Percentiles rank a stretch among this genome's conserved stretches.
These are phyloP conservation scores for Artemisia tridentata DNA, from an alignment of 129 eudicot species.

Conservation along the genomic window DNA sequence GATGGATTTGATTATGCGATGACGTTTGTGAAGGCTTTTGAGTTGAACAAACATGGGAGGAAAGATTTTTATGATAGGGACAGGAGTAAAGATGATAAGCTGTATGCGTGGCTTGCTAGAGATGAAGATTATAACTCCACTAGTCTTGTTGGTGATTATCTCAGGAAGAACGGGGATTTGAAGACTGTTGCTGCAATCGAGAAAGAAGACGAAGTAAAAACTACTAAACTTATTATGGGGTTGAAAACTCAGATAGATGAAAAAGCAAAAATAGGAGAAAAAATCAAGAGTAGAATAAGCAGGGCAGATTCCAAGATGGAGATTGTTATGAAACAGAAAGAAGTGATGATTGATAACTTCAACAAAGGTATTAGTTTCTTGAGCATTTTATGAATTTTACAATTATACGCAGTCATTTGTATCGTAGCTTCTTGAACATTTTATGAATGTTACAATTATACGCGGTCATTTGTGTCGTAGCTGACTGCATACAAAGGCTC, in stretches of 20 bases:
- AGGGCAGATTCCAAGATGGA: slow-evolving; percentile 37
- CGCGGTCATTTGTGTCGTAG: too few relatives aligned
- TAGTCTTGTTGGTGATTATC: slow-evolving; percentile 50
- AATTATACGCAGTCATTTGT: not conserved
- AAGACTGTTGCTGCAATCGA: slow-evolving; percentile 55
- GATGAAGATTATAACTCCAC: slow-evolving; percentile 40
- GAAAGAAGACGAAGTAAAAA: slow-evolving; percentile 39
- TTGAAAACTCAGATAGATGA: slow-evolving; percentile 34
- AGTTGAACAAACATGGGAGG: slow-evolving; percentile 27
- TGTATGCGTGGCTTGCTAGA: slow-evolving; percentile 60
- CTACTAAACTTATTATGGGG: slow-evolving; percentile 32
- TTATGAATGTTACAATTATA: too few relatives aligned
- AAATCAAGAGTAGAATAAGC: slow-evolving; percentile 44
- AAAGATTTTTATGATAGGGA: too few relatives aligned
- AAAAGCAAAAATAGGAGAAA: slow-evolving; percentile 46
- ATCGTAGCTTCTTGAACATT: too few relatives aligned
- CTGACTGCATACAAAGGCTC: slow-evolving; percentile 10
- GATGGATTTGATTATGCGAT: slow-evolving; percentile 49
- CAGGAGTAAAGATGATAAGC: too few relatives aligned
- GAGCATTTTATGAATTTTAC: not conserved
- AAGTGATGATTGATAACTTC: slow-evolving; percentile 37
- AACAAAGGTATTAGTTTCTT: slow-evolving; percentile 38
- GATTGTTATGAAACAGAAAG: slow-evolving; percentile 44
- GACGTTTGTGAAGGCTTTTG: slow-evolving; percentile 55
- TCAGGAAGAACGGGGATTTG: slow-evolving; percentile 52